Percentiles rank a stretch among this genome's conserved stretches.
phyloP scores from a whole-genome alignment of 306 rosid genomes.

The Morella rubra region DNA sequence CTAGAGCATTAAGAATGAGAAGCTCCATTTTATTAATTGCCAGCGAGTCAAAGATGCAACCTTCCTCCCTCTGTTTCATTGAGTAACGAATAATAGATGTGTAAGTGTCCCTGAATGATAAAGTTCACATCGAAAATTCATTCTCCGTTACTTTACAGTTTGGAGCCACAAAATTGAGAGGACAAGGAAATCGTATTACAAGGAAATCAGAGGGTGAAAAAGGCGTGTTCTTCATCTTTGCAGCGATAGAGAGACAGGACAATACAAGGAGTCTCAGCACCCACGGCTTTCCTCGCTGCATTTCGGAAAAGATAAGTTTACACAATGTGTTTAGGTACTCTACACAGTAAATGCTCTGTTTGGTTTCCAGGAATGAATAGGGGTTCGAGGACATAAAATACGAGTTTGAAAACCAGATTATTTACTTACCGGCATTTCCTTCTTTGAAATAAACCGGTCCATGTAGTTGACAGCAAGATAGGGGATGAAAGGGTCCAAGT shows the following conservation, averaged over 20 bases:
- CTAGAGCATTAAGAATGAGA: slow-evolving; percentile 57
- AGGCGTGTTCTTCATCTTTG: slow-evolving; percentile 63
- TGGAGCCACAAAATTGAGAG: neutral
- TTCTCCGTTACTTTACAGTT: neutral
- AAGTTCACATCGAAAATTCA: neutral
- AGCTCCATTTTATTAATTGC: slow-evolving; percentile 62
- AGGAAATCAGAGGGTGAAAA: slow-evolving; percentile 39
- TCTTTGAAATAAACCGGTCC: slow-evolving; percentile 59
- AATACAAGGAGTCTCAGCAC: slow-evolving; percentile 44
- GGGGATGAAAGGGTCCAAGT: slow-evolving; percentile 49
- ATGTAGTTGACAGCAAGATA: slow-evolving; percentile 72
- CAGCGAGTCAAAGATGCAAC: slow-evolving; percentile 44
- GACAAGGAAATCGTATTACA: slow-evolving; percentile 23
- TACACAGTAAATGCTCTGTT: slow-evolving; percentile 7
- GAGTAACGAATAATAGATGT: neutral
- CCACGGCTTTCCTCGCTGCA: slow-evolving; percentile 62
- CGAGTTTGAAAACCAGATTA: neutral
- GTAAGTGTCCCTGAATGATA: neutral
- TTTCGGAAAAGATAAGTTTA: slow-evolving; percentile 7
- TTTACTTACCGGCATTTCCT: slow-evolving; percentile 54
- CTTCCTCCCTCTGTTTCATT: slow-evolving; percentile 51
- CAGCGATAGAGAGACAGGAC: slow-evolving; percentile 63
- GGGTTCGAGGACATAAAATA: neutral
- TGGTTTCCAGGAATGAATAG: slow-evolving; percentile 9
- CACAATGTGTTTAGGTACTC: neutral